Conservation (phyloP, 495 filamentous ascomycete genomes). For the Parathielavia appendiculata region DNA sequence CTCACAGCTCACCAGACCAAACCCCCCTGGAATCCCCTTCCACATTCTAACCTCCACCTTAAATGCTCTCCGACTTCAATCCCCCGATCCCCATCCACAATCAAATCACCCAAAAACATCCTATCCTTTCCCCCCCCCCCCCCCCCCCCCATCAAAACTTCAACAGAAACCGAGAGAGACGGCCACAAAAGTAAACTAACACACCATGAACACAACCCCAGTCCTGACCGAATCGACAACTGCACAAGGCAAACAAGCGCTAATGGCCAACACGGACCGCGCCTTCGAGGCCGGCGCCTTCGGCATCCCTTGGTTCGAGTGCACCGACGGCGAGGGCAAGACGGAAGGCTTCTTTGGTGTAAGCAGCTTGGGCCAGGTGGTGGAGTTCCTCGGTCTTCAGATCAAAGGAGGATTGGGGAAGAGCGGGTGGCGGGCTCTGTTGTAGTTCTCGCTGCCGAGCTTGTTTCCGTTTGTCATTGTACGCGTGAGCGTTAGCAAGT, state of each 20-base stretch:
- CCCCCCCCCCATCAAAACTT: no score
- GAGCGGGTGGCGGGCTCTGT: conserved; percentile 45
- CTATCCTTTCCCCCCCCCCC: no score
- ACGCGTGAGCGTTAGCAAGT: no score
- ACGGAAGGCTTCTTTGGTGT: conserved; percentile 66
- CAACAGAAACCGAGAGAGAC: no score
- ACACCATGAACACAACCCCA: conserved; percentile 7
- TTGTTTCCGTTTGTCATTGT: no score
- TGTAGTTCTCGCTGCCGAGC: conserved; percentile 31
- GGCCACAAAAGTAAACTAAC: neutral
- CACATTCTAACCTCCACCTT: no score
- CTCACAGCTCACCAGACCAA: no score
- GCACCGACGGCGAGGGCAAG: conserved; percentile 54
- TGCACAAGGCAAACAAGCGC: conserved; percentile 47
- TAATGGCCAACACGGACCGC: conserved; percentile 52
- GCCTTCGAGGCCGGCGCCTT: conserved; percentile 61
- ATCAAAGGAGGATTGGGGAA: conserved; percentile 18
- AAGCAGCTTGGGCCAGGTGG: conserved; percentile 63
- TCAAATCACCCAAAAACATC: no score
- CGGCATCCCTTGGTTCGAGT: conserved; percentile 67
- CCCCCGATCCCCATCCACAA: no score
- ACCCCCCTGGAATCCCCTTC: no score
- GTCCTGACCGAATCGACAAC: conserved; percentile 36
- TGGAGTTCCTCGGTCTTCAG: conserved; percentile 55
- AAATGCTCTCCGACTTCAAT: no score